A percentile compares a stretch with the other conserved stretches of the same genome.
These are phyloP conservation scores for Cyclotella baltica DNA, from an alignment of 108 stramenopile genomes.

Conservation along the genomic window DNA sequence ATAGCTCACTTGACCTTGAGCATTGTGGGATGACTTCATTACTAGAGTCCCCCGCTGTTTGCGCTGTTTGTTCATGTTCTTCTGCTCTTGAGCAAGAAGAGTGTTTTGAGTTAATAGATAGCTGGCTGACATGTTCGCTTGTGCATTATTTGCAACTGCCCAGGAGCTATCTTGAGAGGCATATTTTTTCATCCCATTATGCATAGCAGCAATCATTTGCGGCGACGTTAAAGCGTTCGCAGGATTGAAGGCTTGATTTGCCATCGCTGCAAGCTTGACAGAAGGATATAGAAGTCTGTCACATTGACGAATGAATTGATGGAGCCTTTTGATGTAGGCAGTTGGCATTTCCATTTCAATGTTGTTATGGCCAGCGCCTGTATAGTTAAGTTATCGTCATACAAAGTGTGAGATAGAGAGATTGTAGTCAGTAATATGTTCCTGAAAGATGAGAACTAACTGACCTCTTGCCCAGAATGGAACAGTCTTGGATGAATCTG, in stretches of 20 bases:
- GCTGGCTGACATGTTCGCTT: not conserved
- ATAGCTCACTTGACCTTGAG: not conserved
- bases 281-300: constrained; percentile 37
- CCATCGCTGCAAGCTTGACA: not conserved
- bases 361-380: constrained; percentile 65
- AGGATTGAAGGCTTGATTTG: not conserved
- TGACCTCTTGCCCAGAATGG: constrained; percentile 80
- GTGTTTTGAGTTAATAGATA: not conserved
- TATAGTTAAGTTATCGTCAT: no score
- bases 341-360: constrained; percentile 59
- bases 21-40: constrained; percentile 22
- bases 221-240: not conserved
- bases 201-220: not conserved
- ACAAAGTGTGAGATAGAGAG: not conserved
- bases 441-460: no score
- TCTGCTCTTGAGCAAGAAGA: not conserved
- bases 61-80: constrained; percentile 18
- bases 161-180: constrained; percentile 1
- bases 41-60: constrained; percentile 27
- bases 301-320: constrained; percentile 54
- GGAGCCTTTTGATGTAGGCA: constrained; percentile 51
- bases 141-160: not conserved
- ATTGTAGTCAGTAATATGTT: no score
- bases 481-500: constrained; percentile 62
- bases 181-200: not conserved